phyloP scores from a whole-genome alignment of 139 green algal species.

The Mesotaenium endlicherianum region DNA sequence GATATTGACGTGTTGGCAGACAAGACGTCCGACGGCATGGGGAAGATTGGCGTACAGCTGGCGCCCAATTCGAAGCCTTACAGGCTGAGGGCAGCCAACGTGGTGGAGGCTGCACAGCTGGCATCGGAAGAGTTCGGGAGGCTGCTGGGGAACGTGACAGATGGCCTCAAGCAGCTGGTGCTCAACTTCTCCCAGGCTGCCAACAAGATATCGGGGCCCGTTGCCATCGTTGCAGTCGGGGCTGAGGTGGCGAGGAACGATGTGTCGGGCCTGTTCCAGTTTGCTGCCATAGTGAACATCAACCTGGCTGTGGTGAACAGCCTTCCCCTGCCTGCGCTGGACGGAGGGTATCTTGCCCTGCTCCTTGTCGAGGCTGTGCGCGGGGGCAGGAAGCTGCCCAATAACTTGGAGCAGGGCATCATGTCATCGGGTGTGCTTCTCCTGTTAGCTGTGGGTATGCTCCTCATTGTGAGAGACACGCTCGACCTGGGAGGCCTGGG shows the following conservation, averaged over 20 bases:
- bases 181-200: slow-evolving; percentile 51
- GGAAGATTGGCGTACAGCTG: slow-evolving; percentile 87
- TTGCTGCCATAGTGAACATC: slow-evolving; percentile 95
- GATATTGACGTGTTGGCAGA: slow-evolving; percentile 15
- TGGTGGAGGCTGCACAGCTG: slow-evolving; percentile 43
- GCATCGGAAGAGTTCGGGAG: slow-evolving; percentile 61
- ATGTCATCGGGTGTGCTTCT: slow-evolving; percentile 84
- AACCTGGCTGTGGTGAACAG: slow-evolving; percentile 96
- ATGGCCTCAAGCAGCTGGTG: slow-evolving; percentile 45
- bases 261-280: slow-evolving; percentile 74
- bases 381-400: slow-evolving; percentile 81
- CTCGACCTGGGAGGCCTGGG: slow-evolving; percentile 52
- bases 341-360: slow-evolving; percentile 91
- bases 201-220: slow-evolving; percentile 75
- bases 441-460: slow-evolving; percentile 74
- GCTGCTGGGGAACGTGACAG: slow-evolving; percentile 57
- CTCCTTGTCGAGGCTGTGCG: slow-evolving; percentile 79
- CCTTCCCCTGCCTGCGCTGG: slow-evolving; percentile 90
- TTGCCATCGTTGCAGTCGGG: slow-evolving; percentile 89
- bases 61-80: slow-evolving; percentile 66
- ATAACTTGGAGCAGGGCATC: slow-evolving; percentile 79
- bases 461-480: slow-evolving; percentile 82
- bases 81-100: slow-evolving; percentile 38
- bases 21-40: slow-evolving; percentile 62
- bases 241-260: slow-evolving; percentile 79